Percentiles rank a stretch among this genome's conserved stretches.
Conservation (phyloP, 306 rosid species). For the Bauhinia variegata region DNA sequence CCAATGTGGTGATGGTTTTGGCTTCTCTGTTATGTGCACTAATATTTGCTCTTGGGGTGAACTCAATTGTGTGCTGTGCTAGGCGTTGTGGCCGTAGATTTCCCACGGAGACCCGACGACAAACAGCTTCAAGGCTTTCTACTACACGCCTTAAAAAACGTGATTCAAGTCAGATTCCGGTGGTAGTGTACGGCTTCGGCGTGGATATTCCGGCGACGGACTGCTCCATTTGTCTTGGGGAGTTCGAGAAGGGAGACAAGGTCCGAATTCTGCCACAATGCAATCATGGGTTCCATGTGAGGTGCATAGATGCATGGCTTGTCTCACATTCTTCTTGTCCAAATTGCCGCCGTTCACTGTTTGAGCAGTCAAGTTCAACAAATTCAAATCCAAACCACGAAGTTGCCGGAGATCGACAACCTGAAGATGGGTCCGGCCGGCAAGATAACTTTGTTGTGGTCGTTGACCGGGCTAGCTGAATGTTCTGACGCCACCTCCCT, state of each 20-base stretch:
- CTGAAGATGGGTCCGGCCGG: conserved; percentile 34
- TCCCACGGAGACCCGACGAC: conserved; percentile 41
- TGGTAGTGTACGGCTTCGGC: conserved; percentile 60
- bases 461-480: conserved; percentile 41
- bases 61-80: conserved; percentile 70
- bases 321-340: conserved; percentile 75
- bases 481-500: too few species aligned
- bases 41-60: conserved; percentile 66
- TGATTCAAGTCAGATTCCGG: conserved; percentile 61
- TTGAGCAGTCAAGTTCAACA: conserved; percentile 25
- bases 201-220: conserved; percentile 55
- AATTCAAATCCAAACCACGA: not conserved
- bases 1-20: conserved; percentile 79
- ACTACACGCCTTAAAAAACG: conserved; percentile 63
- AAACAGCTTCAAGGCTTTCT: conserved; percentile 43
- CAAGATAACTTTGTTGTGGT: conserved; percentile 35
- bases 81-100: conserved; percentile 55
- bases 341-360: conserved; percentile 65
- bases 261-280: conserved; percentile 72
- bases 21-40: conserved; percentile 77
- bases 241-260: conserved; percentile 60
- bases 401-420: conserved; percentile 7
- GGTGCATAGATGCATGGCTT: conserved; percentile 74
- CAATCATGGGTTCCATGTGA: conserved; percentile 66
- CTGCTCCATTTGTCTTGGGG: conserved; percentile 72